Conservation (phyloP, 306 rosid species). For the Cucurbita pepo region DNA sequence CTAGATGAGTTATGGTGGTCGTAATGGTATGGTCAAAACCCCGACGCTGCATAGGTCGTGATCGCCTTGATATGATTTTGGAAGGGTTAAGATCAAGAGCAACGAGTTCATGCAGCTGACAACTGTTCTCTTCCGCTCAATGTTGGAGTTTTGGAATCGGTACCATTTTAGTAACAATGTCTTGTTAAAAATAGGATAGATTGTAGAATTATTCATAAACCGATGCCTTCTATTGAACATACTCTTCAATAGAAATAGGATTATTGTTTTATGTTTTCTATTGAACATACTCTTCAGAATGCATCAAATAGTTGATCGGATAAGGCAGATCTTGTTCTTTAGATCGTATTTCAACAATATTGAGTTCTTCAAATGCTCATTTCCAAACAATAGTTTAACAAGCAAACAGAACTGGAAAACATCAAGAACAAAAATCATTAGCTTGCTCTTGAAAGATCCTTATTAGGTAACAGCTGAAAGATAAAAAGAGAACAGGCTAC, state of each 20-base stretch:
- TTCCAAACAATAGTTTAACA: background rate
- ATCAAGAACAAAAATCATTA: background rate
- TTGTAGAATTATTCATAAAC: background rate
- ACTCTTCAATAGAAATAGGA: background rate
- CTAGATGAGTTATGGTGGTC: background rate
- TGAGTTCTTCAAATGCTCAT: background rate
- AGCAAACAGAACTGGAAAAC: background rate
- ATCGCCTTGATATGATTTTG: background rate
- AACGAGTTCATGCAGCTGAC: background rate
- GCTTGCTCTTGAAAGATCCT: background rate
- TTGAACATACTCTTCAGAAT: background rate
- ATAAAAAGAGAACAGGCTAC: background rate
- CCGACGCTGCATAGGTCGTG: background rate
- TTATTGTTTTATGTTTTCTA: background rate
- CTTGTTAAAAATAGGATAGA: background rate
- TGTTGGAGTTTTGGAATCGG: background rate
- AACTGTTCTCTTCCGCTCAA: background rate
- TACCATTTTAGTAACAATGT: background rate
- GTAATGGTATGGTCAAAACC: background rate
- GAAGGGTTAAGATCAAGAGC: background rate
- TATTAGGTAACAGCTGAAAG: background rate
- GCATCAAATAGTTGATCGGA: background rate
- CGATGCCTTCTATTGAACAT: background rate
- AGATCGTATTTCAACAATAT: background rate
- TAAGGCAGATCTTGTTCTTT: background rate